Conservation (phyloP, 2,329 filamentous ascomycete species). For the Epichloe sp. region DNA sequence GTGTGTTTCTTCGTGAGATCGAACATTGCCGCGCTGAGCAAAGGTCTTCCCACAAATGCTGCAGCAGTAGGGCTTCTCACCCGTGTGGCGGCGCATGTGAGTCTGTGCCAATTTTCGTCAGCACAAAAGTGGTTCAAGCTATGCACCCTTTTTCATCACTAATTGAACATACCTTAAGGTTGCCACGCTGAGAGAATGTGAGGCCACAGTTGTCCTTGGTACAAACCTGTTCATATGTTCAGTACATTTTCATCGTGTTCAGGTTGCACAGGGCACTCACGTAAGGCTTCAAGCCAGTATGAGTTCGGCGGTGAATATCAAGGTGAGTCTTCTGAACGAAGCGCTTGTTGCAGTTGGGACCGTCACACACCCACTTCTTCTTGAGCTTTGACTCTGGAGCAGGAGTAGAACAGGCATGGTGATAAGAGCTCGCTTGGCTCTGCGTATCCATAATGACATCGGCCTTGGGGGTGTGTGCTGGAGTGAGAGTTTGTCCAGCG, state of each 20-base stretch:
- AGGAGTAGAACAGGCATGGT: constrained; percentile 10
- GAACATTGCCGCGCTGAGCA: constrained; percentile 74
- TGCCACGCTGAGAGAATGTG: constrained; percentile 79
- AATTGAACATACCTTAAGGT: constrained; percentile 56
- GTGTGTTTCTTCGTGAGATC: constrained; percentile 73
- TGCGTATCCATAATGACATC: constrained; percentile 8
- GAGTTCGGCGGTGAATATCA: constrained; percentile 75
- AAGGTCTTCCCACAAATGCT: constrained; percentile 70
- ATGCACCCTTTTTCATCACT: background rate
- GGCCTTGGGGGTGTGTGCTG: constrained; percentile 10
- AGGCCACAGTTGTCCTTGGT: constrained; percentile 60
- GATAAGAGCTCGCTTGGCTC: constrained; percentile 21
- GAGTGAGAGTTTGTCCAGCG: constrained; percentile 14
- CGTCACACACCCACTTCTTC: constrained; percentile 61
- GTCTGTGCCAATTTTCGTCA: constrained; percentile 36
- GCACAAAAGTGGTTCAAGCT: background rate
- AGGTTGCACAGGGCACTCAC: constrained; percentile 35
- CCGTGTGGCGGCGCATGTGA: constrained; percentile 76
- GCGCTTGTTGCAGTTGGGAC: constrained; percentile 62
- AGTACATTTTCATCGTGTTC: background rate
- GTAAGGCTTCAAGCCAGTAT: constrained; percentile 85
- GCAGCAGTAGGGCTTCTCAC: constrained; percentile 74
- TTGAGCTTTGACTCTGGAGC: constrained; percentile 16
- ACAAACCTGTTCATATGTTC: constrained; percentile 39
- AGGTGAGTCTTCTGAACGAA: constrained; percentile 91